Percentiles rank a stretch among this genome's conserved stretches.
These are phyloP conservation scores for Schwanniomyces vanrijiae DNA, from an alignment of 805 yeast genomes.

Conservation along the genomic window DNA sequence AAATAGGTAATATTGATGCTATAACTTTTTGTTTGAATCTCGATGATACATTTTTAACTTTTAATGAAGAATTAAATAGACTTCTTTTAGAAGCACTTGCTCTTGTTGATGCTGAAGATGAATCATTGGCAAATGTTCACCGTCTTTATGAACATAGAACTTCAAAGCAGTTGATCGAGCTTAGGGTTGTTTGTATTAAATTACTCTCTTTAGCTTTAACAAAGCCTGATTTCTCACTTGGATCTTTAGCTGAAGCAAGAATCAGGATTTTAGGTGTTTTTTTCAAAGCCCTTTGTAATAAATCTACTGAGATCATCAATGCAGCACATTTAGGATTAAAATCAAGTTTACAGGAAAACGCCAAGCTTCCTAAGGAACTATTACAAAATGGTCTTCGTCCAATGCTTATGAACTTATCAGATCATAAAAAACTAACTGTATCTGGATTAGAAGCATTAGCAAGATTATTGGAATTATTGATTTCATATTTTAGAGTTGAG, in stretches of 20 bases:
- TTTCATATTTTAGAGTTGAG: slow-evolving; percentile 93
- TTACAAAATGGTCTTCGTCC: slow-evolving; percentile 95
- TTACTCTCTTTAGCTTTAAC: slow-evolving; percentile 80
- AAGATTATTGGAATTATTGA: slow-evolving; percentile 76
- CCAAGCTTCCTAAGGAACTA: slow-evolving; percentile 88
- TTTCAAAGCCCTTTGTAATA: slow-evolving; percentile 87
- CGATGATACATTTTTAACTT: slow-evolving; percentile 77
- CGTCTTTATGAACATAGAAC: slow-evolving; percentile 84
- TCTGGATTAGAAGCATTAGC: slow-evolving; percentile 91
- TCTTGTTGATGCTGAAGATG: slow-evolving; percentile 96
- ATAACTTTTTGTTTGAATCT: slow-evolving; percentile 86
- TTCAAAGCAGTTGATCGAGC: slow-evolving; percentile 79
- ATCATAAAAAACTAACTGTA: slow-evolving; percentile 85
- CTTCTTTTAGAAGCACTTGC: slow-evolving; percentile 88
- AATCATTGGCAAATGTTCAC: slow-evolving; percentile 85
- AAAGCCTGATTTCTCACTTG: slow-evolving; percentile 77
- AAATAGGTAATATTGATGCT: slow-evolving; percentile 96
- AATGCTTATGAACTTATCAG: slow-evolving; percentile 91
- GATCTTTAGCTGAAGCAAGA: slow-evolving; percentile 75
- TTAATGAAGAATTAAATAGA: slow-evolving; percentile 85
- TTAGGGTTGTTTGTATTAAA: slow-evolving; percentile 87
- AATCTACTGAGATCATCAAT: slow-evolving; percentile 81
- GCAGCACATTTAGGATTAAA: slow-evolving; percentile 91
- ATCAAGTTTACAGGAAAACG: slow-evolving; percentile 78
- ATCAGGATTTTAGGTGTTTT: slow-evolving; percentile 88